A percentile compares a stretch with the other conserved stretches of the same genome.
These are phyloP conservation scores for Apiospora koreana DNA, from an alignment of 2,329 filamentous ascomycete species.

Conservation along the genomic window DNA sequence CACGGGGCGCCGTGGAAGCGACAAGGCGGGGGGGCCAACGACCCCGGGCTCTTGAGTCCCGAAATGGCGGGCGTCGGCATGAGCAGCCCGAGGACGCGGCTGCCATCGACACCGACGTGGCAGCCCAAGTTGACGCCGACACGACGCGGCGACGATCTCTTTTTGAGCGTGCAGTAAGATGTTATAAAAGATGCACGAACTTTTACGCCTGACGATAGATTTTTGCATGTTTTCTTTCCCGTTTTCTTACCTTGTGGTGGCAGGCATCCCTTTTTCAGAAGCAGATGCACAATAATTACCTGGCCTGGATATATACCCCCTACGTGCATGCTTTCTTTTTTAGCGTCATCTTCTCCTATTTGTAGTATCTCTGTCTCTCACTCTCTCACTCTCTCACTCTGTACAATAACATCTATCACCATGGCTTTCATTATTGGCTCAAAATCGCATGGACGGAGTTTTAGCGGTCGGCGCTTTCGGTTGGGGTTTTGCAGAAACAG, in stretches of 20 bases:
- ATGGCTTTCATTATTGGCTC: neutral
- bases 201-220: neutral
- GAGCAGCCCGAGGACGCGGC: constrained; percentile 23
- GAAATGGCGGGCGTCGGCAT: constrained; percentile 18
- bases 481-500: neutral
- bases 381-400: neutral
- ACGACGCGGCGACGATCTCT: constrained; percentile 65
- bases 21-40: constrained; percentile 13
- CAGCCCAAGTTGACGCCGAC: constrained; percentile 67
- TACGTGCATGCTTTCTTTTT: neutral
- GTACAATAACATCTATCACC: neutral
- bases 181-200: neutral
- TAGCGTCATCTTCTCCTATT: neutral
- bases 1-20: constrained; percentile 28
- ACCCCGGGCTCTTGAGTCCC: constrained; percentile 22
- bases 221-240: neutral
- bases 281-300: neutral
- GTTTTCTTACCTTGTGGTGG: neutral
- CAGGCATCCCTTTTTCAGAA: neutral
- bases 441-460: neutral
- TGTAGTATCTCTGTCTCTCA: neutral
- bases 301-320: neutral
- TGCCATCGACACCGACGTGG: constrained; percentile 58
- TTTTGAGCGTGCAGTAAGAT: constrained; percentile 53
- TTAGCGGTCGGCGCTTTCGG: neutral